phyloP scores from a whole-genome alignment of 805 yeast genomes.

The Ogataea nonfermentans region DNA sequence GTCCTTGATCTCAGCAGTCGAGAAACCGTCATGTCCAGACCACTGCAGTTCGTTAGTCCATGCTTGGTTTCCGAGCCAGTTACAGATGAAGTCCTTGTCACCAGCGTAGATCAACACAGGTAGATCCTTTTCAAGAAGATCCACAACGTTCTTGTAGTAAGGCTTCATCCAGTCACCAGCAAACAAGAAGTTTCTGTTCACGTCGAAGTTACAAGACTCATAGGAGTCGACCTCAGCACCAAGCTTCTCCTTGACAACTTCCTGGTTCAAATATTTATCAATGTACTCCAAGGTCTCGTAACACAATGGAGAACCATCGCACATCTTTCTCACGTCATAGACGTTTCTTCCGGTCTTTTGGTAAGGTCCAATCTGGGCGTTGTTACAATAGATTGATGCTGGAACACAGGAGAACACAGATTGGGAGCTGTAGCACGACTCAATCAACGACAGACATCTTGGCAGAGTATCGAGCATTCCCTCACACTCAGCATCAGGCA shows the following conservation, averaged over 20 bases:
- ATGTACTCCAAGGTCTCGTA: slow-evolving; percentile 50
- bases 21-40: slow-evolving; percentile 42
- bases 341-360: slow-evolving; percentile 60
- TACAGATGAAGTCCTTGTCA: slow-evolving; percentile 88
- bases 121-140: slow-evolving; percentile 60
- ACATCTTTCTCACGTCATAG: slow-evolving; percentile 58
- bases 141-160: slow-evolving; percentile 54
- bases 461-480: slow-evolving; percentile 60
- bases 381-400: slow-evolving; percentile 61
- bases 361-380: slow-evolving; percentile 57
- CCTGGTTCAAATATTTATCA: slow-evolving; percentile 52
- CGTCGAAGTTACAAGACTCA: slow-evolving; percentile 50
- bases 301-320: slow-evolving; percentile 53
- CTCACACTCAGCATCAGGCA: slow-evolving; percentile 67
- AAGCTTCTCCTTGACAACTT: slow-evolving; percentile 50
- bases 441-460: slow-evolving; percentile 60
- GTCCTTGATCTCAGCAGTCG: slow-evolving; percentile 26
- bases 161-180: slow-evolving; percentile 70
- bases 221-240: slow-evolving; percentile 55
- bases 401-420: slow-evolving; percentile 61
- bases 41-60: slow-evolving; percentile 73
- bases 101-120: slow-evolving; percentile 94
- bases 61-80: slow-evolving; percentile 87
- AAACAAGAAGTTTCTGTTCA: slow-evolving; percentile 47
- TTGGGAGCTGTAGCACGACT: slow-evolving; percentile 61